Conservation (phyloP, 352 stramenopile species). For the Pythium brachiatum region DNA sequence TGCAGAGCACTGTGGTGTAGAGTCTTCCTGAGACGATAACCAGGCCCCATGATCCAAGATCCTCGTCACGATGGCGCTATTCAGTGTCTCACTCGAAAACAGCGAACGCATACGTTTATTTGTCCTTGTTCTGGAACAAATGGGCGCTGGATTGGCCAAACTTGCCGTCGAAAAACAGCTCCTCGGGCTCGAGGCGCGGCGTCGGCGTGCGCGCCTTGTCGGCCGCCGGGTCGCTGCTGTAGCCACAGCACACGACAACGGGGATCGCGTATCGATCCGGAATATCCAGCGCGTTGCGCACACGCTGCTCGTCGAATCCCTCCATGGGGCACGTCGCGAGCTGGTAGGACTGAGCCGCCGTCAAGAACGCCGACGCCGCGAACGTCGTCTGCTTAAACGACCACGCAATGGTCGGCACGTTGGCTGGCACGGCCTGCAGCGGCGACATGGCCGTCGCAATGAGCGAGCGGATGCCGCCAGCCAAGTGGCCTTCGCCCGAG, state of each 20-base stretch:
- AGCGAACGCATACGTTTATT: not conserved
- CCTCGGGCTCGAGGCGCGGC: slow-evolving; percentile 47
- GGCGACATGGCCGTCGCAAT: slow-evolving; percentile 69
- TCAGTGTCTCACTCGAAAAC: too few species aligned
- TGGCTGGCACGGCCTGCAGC: slow-evolving; percentile 52
- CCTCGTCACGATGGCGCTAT: too few species aligned
- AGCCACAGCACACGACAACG: slow-evolving; percentile 69
- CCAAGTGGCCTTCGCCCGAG: slow-evolving; percentile 63
- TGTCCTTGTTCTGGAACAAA: slow-evolving; percentile 40
- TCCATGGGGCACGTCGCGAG: slow-evolving; percentile 79
- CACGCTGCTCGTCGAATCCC: slow-evolving; percentile 66
- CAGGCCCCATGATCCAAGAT: too few species aligned
- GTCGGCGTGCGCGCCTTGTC: slow-evolving; percentile 28
- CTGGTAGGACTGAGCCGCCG: slow-evolving; percentile 63
- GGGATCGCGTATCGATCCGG: slow-evolving; percentile 75
- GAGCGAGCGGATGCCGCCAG: slow-evolving; percentile 43
- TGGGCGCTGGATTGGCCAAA: slow-evolving; percentile 65
- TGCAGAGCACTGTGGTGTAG: too few species aligned
- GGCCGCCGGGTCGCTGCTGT: slow-evolving; percentile 32
- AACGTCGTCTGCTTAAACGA: slow-evolving; percentile 81
- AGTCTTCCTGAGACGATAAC: too few species aligned
- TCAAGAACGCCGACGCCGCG: slow-evolving; percentile 65
- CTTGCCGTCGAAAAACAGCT: slow-evolving; percentile 86
- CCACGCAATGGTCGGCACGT: slow-evolving; percentile 71
- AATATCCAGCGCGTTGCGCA: slow-evolving; percentile 69